phyloP scores from a whole-genome alignment of 306 rosid genomes.

The Luffa aegyptiaca region DNA sequence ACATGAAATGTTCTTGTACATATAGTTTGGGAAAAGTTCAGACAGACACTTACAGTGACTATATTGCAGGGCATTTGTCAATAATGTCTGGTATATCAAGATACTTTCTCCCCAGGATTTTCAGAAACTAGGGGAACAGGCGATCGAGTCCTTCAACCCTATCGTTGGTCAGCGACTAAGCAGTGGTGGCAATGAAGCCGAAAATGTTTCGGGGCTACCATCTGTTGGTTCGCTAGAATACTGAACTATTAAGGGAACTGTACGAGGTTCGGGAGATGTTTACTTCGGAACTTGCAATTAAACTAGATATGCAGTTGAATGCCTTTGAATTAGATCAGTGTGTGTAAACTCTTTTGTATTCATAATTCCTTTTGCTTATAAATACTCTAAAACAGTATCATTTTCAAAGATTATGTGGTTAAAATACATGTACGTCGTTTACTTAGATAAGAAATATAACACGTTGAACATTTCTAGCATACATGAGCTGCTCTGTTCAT shows the following conservation, averaged over 20 bases:
- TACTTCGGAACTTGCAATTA: neutral
- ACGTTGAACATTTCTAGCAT: neutral
- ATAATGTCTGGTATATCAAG: slow-evolving; percentile 78
- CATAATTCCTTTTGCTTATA: slow-evolving; percentile 11
- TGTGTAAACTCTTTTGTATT: slow-evolving; percentile 13
- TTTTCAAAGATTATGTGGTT: neutral
- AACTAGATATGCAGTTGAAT: slow-evolving; percentile 6
- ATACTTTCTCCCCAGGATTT: slow-evolving; percentile 78
- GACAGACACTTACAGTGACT: slow-evolving; percentile 2
- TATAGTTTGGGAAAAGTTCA: neutral
- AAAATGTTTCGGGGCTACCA: slow-evolving; percentile 47
- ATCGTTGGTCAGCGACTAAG: slow-evolving; percentile 46
- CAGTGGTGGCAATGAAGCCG: slow-evolving; percentile 32
- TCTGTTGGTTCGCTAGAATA: slow-evolving; percentile 51
- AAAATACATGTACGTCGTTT: slow-evolving; percentile 9
- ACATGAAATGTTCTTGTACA: neutral
- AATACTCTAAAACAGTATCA: neutral
- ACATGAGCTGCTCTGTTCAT: neutral
- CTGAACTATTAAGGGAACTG: slow-evolving; percentile 17
- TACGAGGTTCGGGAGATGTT: neutral
- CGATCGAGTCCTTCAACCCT: slow-evolving; percentile 45
- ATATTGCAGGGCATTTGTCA: slow-evolving; percentile 59
- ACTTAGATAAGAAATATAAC: slow-evolving; percentile 2
- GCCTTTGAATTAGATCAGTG: slow-evolving; percentile 10
- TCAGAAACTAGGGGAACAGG: slow-evolving; percentile 70